These are phyloP conservation scores for Candida ulmi DNA, from an alignment of 805 yeast species.

Conservation along the genomic window DNA sequence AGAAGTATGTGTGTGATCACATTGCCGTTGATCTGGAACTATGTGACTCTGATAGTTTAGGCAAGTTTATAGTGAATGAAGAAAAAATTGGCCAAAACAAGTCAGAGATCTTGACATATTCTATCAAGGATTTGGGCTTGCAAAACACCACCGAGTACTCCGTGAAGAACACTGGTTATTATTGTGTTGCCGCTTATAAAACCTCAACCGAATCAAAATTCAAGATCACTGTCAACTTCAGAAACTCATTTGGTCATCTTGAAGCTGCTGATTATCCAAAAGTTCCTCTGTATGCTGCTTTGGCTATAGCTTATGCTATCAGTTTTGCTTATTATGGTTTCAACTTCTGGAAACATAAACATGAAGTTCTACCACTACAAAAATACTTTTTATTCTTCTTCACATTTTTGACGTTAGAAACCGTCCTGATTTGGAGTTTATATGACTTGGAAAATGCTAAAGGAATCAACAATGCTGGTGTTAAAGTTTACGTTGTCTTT, in stretches of 20 bases:
- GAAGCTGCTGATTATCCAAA: constrained; percentile 91
- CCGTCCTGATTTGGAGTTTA: constrained; percentile 85
- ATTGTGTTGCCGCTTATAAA: constrained; percentile 75
- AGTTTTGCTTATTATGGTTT: constrained; percentile 80
- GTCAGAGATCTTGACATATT: constrained; percentile 52
- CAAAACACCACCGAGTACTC: constrained; percentile 58
- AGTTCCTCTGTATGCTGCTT: constrained; percentile 79
- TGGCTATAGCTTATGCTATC: constrained; percentile 78
- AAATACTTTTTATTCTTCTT: constrained; percentile 85
- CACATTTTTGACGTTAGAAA: constrained; percentile 76
- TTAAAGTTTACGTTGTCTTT: constrained; percentile 70
- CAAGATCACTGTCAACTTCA: constrained; percentile 69
- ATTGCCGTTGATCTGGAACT: constrained; percentile 47
- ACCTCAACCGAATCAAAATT: constrained; percentile 35
- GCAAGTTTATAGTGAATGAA: constrained; percentile 55
- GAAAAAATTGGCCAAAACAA: constrained; percentile 36
- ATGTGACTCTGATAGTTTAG: constrained; percentile 51
- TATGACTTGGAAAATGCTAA: constrained; percentile 74
- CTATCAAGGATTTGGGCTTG: constrained; percentile 51
- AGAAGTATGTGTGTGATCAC: constrained; percentile 71
- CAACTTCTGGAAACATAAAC: constrained; percentile 77
- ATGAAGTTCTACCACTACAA: constrained; percentile 85
- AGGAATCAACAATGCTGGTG: constrained; percentile 43
- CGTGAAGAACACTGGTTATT: constrained; percentile 78
- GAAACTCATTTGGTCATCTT: constrained; percentile 86